Conservation (phyloP, 208 protist genomes). For the Kentomonas sorsogonicus region DNA sequence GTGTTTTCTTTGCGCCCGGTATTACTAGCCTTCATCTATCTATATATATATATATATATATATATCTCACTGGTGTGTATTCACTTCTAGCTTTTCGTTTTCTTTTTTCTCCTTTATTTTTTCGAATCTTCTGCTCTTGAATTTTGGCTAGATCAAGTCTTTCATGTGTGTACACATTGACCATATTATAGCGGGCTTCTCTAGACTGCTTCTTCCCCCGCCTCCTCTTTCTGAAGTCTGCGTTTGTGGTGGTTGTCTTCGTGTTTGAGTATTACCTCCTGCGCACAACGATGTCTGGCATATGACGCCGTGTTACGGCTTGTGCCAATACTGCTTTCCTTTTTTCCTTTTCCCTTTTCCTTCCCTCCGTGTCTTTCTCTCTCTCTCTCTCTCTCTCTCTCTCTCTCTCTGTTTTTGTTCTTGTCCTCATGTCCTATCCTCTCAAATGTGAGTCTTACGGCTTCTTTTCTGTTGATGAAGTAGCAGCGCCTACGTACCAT, state of each 20-base stretch:
- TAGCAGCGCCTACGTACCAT: too few relatives aligned
- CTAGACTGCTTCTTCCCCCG: too few relatives aligned
- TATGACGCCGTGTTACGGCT: too few relatives aligned
- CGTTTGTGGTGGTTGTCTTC: too few relatives aligned
- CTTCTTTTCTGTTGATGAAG: not conserved
- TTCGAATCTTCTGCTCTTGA: not conserved
- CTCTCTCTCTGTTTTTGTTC: conserved; percentile 7
- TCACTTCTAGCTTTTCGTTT: not conserved
- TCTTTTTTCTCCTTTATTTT: conserved; percentile 10
- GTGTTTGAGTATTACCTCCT: too few relatives aligned
- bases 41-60: conserved; percentile 6
- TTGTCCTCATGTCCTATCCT: not conserved
- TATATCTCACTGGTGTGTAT: not conserved
- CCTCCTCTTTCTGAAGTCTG: too few relatives aligned
- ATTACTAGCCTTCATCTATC: too few relatives aligned
- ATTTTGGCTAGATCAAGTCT: too few relatives aligned
- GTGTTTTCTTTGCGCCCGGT: too few relatives aligned
- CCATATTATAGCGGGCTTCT: too few relatives aligned
- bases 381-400: conserved; percentile 9
- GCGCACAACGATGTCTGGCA: too few relatives aligned
- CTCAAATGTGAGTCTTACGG: not conserved
- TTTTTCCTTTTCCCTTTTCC: conserved; percentile 12
- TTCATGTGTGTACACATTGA: too few relatives aligned
- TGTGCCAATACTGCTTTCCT: not conserved
- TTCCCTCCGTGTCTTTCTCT: conserved; percentile 9